Percentiles rank a stretch among this genome's conserved stretches.
Evolutionary conservation across 208 protist genomes (phyloP).

Genomic region (Acanthamoeba culbertsoni): DNA sequence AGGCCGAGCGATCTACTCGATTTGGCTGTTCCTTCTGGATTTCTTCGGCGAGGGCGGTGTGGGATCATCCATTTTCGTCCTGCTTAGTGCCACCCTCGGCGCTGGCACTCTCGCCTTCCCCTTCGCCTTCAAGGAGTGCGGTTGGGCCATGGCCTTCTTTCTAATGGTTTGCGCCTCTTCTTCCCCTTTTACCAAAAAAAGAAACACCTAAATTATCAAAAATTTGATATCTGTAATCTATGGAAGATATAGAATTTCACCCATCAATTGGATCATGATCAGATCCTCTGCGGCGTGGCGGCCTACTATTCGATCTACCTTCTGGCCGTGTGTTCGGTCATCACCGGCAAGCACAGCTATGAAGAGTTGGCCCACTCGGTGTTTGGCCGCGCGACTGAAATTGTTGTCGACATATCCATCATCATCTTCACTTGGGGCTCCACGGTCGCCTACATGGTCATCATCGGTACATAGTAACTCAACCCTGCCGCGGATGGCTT

Average conservation of each 20-base stretch:
- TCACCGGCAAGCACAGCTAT: conserved; percentile 24
- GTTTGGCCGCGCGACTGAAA: conserved; percentile 11
- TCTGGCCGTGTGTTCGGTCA: background rate
- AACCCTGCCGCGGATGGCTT: no score
- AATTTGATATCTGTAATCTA: no score
- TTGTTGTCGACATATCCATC: conserved; percentile 43
- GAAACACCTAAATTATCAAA: no score
- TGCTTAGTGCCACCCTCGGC: conserved; percentile 46
- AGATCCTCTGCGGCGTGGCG: conserved; percentile 4
- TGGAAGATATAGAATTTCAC: no score
- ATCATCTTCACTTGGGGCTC: conserved; percentile 50
- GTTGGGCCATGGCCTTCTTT: background rate
- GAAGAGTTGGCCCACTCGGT: conserved; percentile 4
- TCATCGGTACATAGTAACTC: no score
- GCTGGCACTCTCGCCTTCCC: conserved; percentile 47
- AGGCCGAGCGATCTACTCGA: background rate
- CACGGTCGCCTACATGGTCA: conserved; percentile 52
- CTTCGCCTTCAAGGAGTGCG: conserved; percentile 45
- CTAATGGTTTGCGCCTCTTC: background rate
- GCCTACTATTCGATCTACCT: conserved; percentile 51
- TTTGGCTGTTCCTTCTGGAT: background rate
- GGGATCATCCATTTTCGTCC: conserved; percentile 15
- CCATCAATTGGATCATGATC: background rate
- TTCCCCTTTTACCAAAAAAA: background rate
- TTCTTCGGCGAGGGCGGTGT: conserved; percentile 37